Evolutionary conservation across 2,329 filamentous ascomycete species (phyloP).

Genomic region (Arthrobotrys conoides): DNA sequence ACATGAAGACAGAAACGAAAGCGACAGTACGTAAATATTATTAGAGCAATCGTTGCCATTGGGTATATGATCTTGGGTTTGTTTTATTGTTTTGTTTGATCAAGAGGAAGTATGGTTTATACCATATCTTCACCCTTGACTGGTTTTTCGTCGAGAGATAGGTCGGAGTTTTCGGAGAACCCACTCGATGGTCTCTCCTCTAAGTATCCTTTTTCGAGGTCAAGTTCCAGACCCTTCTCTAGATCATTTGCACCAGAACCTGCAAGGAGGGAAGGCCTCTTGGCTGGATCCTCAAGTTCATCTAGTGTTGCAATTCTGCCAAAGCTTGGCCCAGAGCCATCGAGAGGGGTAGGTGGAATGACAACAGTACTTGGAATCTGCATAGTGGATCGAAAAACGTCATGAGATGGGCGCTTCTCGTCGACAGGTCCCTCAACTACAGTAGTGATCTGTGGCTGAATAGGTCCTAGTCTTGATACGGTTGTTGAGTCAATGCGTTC

Average conservation of each 20-base stretch:
- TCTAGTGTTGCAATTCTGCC: slow-evolving; percentile 37
- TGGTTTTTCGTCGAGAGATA: slow-evolving; percentile 37
- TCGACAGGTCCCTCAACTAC: slow-evolving; percentile 35
- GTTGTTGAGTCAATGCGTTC: slow-evolving; percentile 53
- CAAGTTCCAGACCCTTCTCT: slow-evolving; percentile 1
- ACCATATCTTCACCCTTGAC: slow-evolving; percentile 43
- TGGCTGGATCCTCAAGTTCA: slow-evolving; percentile 31
- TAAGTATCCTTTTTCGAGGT: slow-evolving; percentile 20
- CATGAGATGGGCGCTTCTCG: slow-evolving; percentile 12
- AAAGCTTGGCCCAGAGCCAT: slow-evolving; percentile 19
- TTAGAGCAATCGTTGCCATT: slow-evolving; percentile 5
- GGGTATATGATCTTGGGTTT: slow-evolving; percentile 5
- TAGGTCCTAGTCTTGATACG: slow-evolving; percentile 24
- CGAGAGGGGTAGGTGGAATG: slow-evolving; percentile 41
- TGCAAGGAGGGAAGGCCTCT: slow-evolving; percentile 19
- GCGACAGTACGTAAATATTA: background rate
- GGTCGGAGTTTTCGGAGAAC: slow-evolving; percentile 28
- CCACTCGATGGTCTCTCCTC: slow-evolving; percentile 46
- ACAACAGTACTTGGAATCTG: slow-evolving; percentile 35
- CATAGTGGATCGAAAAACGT: slow-evolving; percentile 16
- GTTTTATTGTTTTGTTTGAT: background rate
- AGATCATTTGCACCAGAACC: slow-evolving; percentile 13
- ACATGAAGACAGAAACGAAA: slow-evolving; percentile 7
- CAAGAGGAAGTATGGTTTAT: background rate
- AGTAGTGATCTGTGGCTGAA: slow-evolving; percentile 46